A percentile compares a stretch with the other conserved stretches of the same genome.
Evolutionary conservation across 495 filamentous ascomycete genomes (phyloP).

Genomic region (Choiromyces venosus): DNA sequence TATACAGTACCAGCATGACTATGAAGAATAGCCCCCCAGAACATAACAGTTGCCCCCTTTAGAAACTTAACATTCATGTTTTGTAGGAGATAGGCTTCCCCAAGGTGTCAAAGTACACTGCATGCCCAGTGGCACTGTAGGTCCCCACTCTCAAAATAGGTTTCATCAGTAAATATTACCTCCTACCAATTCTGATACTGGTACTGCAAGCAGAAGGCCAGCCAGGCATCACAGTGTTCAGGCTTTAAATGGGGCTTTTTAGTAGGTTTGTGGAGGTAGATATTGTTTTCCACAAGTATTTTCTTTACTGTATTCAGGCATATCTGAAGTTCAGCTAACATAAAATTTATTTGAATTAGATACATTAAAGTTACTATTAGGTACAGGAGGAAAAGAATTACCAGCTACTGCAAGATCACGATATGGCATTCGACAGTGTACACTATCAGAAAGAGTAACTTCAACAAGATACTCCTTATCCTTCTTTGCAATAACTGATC

Average conservation of each 20-base stretch:
- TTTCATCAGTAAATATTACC: conserved; percentile 12
- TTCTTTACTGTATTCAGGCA: too few species aligned
- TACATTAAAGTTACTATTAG: too few species aligned
- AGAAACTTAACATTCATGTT: conserved; percentile 1
- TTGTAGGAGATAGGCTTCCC: background rate
- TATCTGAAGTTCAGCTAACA: too few species aligned
- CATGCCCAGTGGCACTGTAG: background rate
- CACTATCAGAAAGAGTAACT: conserved; percentile 18
- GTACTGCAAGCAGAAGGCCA: too few species aligned
- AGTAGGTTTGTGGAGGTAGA: too few species aligned
- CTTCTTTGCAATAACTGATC: background rate
- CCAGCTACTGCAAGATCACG: conserved; percentile 22
- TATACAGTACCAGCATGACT: background rate
- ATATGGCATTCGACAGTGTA: conserved; percentile 21
- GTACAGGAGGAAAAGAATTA: conserved; percentile 9
- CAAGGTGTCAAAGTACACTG: background rate
- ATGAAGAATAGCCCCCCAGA: conserved; percentile 9
- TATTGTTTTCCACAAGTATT: too few species aligned
- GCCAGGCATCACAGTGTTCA: too few species aligned
- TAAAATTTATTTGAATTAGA: too few species aligned
- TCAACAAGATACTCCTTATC: conserved; percentile 17
- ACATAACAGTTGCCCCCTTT: conserved; percentile 2
- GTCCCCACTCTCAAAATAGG: conserved; percentile 5
- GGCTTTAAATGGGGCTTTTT: too few species aligned
- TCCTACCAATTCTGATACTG: too few species aligned